Conservation (phyloP, 805 yeast genomes). For the Kluyveromyces lactis region DNA sequence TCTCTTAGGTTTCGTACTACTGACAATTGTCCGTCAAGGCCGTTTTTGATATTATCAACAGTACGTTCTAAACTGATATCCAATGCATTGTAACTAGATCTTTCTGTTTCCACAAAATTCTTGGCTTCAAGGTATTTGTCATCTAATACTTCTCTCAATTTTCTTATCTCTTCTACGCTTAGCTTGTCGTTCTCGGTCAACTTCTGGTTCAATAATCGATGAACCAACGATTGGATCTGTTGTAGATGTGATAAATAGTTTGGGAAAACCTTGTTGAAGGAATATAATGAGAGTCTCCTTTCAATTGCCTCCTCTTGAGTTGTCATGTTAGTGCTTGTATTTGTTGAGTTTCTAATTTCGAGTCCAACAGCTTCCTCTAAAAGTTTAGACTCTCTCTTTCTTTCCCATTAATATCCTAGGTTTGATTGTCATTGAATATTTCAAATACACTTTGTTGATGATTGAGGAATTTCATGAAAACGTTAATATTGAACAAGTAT, state of each 20-base stretch:
- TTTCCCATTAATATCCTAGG: too few species aligned
- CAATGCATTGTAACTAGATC: conserved; percentile 17
- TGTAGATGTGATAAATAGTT: conserved; percentile 2
- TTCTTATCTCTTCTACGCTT: conserved; percentile 7
- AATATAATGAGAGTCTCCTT: conserved; percentile 1
- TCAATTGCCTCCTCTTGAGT: background rate
- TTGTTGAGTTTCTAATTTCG: too few species aligned
- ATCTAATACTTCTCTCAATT: conserved; percentile 11
- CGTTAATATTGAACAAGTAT: too few species aligned
- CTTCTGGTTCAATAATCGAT: conserved; percentile 4
- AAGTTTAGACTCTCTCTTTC: too few species aligned
- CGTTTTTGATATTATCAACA: conserved; percentile 9
- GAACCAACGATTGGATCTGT: conserved; percentile 1
- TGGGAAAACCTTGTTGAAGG: conserved; percentile 3
- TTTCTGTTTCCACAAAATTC: conserved; percentile 20
- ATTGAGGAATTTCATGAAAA: too few species aligned
- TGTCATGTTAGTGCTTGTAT: too few species aligned
- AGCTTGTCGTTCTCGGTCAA: conserved; percentile 7
- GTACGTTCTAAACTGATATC: conserved; percentile 17
- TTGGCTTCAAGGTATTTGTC: conserved; percentile 20
- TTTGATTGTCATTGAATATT: too few species aligned
- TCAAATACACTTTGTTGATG: too few species aligned
- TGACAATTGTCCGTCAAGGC: conserved; percentile 11
- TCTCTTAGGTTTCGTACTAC: conserved; percentile 9
- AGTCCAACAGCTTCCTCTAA: too few species aligned